phyloP scores from a whole-genome alignment of 2,329 filamentous ascomycete species.

The Botrytis deweyae region DNA sequence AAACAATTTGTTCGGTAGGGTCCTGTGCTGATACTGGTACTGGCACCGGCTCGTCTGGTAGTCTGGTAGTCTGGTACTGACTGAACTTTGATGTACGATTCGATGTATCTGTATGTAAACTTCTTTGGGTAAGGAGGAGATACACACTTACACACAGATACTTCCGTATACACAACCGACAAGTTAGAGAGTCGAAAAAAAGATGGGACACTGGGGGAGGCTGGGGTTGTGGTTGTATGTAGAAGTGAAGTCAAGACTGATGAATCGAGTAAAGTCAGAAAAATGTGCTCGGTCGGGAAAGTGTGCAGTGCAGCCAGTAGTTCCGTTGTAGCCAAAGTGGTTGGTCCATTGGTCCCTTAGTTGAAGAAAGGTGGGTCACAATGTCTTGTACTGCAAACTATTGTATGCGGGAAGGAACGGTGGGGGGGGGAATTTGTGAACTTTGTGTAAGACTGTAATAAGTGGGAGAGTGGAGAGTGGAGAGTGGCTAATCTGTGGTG shows the following conservation, averaged over 20 bases:
- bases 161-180: conserved; percentile 18
- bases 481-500: not conserved
- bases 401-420: conserved; percentile 19
- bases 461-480: not conserved
- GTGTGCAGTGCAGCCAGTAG: conserved; percentile 15
- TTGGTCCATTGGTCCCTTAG: not conserved
- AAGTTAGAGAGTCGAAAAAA: not conserved
- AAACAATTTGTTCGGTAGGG: not conserved
- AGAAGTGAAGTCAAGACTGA: not conserved
- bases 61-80: no score
- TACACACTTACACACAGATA: conserved; percentile 1
- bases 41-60: not conserved
- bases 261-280: not conserved
- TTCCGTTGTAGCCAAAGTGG: not conserved
- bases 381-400: conserved; percentile 14
- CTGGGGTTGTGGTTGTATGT: conserved; percentile 16
- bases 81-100: not conserved
- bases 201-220: conserved; percentile 14
- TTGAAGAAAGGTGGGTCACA: not conserved
- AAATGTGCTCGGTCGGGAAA: conserved; percentile 16
- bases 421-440: not conserved
- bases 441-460: not conserved
- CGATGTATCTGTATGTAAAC: conserved; percentile 1
- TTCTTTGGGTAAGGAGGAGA: not conserved
- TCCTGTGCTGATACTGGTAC: conserved; percentile 21